Percentiles rank a stretch among this genome's conserved stretches.
phyloP scores from a whole-genome alignment of 2,329 filamentous ascomycete species.

The Colletotrichum sp. region DNA sequence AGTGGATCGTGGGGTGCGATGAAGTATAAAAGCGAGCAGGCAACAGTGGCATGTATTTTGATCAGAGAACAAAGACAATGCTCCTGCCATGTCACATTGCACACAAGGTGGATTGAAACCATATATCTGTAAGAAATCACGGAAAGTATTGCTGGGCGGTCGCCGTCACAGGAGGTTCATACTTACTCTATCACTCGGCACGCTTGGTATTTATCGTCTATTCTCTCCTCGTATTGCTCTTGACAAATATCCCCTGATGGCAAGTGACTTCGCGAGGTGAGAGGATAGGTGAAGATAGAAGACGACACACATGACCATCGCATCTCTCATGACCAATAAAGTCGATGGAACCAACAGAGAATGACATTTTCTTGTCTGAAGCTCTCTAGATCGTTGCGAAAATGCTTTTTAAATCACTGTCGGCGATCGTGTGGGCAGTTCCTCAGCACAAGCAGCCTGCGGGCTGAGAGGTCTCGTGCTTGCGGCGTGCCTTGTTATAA shows the following conservation, averaged over 20 bases:
- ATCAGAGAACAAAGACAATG: accelerated
- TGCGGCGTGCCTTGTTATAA: not conserved
- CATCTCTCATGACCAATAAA: not conserved
- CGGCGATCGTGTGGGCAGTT: not conserved
- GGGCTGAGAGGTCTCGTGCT: not conserved
- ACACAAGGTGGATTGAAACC: not conserved
- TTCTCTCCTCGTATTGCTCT: not conserved
- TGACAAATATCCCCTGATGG: not conserved
- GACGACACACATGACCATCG: not conserved
- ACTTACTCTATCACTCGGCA: not conserved
- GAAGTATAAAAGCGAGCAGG: not conserved
- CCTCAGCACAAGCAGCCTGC: not conserved
- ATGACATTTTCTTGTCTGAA: not conserved
- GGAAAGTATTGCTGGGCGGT: not conserved
- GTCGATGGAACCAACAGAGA: too few species aligned
- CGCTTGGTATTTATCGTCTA: not conserved
- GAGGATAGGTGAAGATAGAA: not conserved
- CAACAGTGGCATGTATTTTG: accelerated
- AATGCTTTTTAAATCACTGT: not conserved
- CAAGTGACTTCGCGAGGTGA: not conserved
- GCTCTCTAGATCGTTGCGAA: not conserved
- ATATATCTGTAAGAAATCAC: accelerated
- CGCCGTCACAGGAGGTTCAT: accelerated
- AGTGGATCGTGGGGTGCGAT: accelerated
- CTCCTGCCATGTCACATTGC: too few species aligned